These are phyloP conservation scores for Xylaria sp. DNA, from an alignment of 2,329 filamentous ascomycete genomes.

Conservation along the genomic window DNA sequence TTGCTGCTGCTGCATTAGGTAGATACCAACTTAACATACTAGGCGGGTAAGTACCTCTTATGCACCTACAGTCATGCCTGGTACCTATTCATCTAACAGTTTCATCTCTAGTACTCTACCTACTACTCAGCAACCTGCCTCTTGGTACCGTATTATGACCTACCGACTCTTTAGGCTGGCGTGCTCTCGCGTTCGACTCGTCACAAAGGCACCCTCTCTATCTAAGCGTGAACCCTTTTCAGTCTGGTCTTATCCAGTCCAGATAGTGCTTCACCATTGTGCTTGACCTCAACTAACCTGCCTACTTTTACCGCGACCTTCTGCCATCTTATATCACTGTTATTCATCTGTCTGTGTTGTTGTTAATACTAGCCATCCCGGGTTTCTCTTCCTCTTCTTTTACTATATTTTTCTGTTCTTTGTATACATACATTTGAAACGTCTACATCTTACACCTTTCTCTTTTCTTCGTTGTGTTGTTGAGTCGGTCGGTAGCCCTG, in stretches of 20 bases:
- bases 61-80: not conserved
- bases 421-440: constrained; percentile 34
- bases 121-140: not conserved
- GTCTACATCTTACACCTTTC: constrained; percentile 5
- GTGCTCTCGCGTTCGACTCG: constrained; percentile 28
- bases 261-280: constrained; percentile 1
- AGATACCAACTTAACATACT: not conserved
- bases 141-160: not conserved
- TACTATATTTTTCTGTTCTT: constrained; percentile 26
- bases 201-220: constrained; percentile 1
- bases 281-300: not conserved
- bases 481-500: constrained; percentile 3
- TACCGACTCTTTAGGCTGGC: constrained; percentile 20
- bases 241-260: constrained; percentile 2
- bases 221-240: constrained; percentile 1
- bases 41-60: not conserved
- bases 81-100: not conserved
- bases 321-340: constrained; percentile 19
- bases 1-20: not conserved
- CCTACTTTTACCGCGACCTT: not conserved
- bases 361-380: constrained; percentile 19
- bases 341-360: constrained; percentile 17
- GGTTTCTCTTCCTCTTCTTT: constrained; percentile 25
- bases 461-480: constrained; percentile 18
- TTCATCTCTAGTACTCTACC: not conserved